phyloP scores from a whole-genome alignment of 768 basidiomycete species.

The Mycena floridula region DNA sequence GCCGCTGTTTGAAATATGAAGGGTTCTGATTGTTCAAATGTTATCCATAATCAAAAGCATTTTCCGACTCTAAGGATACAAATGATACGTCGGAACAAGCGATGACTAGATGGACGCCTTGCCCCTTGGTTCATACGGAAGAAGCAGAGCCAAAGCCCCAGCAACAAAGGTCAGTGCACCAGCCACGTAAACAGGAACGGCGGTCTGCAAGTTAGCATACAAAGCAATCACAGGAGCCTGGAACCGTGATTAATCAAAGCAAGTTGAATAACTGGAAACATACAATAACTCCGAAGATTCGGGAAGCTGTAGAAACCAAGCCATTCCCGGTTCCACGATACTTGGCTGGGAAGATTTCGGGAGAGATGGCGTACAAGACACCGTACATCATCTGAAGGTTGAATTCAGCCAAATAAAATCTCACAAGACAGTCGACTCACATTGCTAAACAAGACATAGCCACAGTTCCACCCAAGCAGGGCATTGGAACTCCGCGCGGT shows the following conservation, averaged over 20 bases:
- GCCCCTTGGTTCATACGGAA: constrained; percentile 76
- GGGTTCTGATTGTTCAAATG: too few relatives aligned
- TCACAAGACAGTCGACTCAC: constrained; percentile 23
- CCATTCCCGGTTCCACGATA: constrained; percentile 72
- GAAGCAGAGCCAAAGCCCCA: constrained; percentile 50
- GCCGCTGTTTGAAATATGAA: too few relatives aligned
- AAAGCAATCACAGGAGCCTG: constrained; percentile 71
- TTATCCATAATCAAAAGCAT: too few relatives aligned
- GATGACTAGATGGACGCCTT: constrained; percentile 63
- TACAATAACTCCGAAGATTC: constrained; percentile 68
- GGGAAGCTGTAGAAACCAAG: constrained; percentile 49
- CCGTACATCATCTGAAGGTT: constrained; percentile 64
- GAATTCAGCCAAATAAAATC: not conserved
- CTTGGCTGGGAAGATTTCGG: constrained; percentile 67
- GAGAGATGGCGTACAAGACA: constrained; percentile 63
- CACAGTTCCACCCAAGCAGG: constrained; percentile 78
- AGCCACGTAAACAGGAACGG: constrained; percentile 68
- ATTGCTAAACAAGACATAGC: constrained; percentile 59
- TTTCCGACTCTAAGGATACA: too few relatives aligned
- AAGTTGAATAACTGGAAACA: constrained; percentile 13
- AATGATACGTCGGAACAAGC: too few relatives aligned
- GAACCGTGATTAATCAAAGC: not conserved
- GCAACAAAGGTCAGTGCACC: constrained; percentile 58
- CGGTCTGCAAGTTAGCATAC: constrained; percentile 56
- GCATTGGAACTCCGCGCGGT: constrained; percentile 65